phyloP scores from a whole-genome alignment of 352 stramenopile species.

The Phytophthora ohioensis region DNA sequence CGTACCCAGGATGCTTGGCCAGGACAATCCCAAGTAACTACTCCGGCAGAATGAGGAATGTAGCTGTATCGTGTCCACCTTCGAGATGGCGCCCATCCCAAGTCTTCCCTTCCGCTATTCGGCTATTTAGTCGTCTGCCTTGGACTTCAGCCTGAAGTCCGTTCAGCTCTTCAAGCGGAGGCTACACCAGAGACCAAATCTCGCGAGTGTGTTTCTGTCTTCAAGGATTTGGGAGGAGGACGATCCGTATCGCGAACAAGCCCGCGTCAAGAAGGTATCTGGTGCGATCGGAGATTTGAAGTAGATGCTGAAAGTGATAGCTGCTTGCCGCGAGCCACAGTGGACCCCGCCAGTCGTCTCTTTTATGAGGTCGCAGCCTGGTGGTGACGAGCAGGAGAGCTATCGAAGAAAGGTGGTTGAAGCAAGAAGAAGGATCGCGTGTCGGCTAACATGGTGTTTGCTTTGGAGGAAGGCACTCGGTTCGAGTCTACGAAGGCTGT shows the following conservation, averaged over 20 bases:
- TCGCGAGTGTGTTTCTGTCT: neutral
- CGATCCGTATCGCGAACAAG: neutral
- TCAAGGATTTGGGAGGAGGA: neutral
- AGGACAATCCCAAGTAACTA: no score
- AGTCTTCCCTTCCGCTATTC: neutral
- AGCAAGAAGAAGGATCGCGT: neutral
- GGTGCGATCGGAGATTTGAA: conserved; percentile 3
- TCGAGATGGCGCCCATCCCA: conserved; percentile 2
- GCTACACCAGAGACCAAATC: neutral
- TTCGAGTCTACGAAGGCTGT: conserved; percentile 13
- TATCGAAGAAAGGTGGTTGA: neutral
- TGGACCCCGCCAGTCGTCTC: conserved; percentile 1
- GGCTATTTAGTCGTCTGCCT: conserved; percentile 1
- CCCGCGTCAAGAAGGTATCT: neutral
- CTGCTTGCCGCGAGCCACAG: neutral
- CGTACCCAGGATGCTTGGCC: no score
- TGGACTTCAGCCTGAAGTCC: neutral
- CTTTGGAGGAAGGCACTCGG: neutral
- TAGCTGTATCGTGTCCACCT: neutral
- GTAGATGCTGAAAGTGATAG: neutral
- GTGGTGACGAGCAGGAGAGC: neutral
- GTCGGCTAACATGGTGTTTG: neutral
- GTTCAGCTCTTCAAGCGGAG: neutral
- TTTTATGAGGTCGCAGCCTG: neutral
- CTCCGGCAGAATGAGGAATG: no score